Percentiles rank a stretch among this genome's conserved stretches.
phyloP scores from a whole-genome alignment of 345 rosid genomes.

The Pelargonium nanum region DNA sequence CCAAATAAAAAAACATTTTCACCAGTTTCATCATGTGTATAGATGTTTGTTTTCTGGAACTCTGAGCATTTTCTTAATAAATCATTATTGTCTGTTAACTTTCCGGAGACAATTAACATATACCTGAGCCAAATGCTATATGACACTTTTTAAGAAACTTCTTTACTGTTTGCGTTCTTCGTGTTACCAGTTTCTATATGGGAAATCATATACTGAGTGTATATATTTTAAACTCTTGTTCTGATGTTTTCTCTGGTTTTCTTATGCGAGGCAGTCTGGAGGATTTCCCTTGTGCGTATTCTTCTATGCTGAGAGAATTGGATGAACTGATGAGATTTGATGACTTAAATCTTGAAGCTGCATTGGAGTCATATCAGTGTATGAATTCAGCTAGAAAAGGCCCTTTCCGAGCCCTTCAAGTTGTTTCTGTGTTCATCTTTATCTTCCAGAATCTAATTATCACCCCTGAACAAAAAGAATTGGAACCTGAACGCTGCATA shows the following conservation, averaged over 20 bases:
- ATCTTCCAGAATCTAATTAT: constrained; percentile 31
- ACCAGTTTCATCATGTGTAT: too few relatives aligned
- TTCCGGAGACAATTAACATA: background rate
- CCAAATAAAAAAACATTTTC: too few relatives aligned
- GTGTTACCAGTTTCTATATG: background rate
- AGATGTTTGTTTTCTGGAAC: too few relatives aligned
- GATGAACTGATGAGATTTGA: constrained; percentile 43
- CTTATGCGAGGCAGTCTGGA: constrained; percentile 39
- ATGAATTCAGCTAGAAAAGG: constrained; percentile 54
- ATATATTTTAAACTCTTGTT: constrained; percentile 2
- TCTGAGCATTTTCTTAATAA: too few relatives aligned
- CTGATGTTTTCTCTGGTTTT: constrained; percentile 11
- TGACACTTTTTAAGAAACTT: background rate
- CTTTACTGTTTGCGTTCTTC: background rate
- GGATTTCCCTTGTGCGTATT: constrained; percentile 54
- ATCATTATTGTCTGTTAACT: too few relatives aligned
- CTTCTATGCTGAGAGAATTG: constrained; percentile 49
- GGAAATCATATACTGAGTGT: too few relatives aligned
- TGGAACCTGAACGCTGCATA: constrained; percentile 12
- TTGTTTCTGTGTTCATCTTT: constrained; percentile 56
- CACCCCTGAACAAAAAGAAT: constrained; percentile 16
- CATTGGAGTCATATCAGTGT: constrained; percentile 48
- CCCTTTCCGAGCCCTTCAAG: constrained; percentile 62
- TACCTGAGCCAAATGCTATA: background rate
- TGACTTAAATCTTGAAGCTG: constrained; percentile 34